phyloP scores from a whole-genome alignment of 345 rosid species.

The Isatis tinctoria region DNA sequence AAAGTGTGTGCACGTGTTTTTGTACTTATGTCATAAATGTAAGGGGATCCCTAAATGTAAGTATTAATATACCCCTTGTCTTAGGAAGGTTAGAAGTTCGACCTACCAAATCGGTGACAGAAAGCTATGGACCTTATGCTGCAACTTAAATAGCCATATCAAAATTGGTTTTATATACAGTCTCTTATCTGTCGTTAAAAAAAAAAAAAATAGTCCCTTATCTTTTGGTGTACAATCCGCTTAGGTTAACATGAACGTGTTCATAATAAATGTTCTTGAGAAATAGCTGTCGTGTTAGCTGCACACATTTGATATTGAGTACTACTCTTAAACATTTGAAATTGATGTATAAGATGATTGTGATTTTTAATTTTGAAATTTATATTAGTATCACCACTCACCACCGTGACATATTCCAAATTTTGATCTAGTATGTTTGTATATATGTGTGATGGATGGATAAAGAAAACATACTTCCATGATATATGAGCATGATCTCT shows the following conservation, averaged over 20 bases:
- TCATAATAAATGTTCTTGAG: not conserved
- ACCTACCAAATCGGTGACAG: not conserved
- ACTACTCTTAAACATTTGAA: no score
- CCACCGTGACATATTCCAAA: no score
- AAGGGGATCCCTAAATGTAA: no score
- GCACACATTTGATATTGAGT: not conserved
- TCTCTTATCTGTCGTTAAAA: no score
- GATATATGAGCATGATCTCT: no score
- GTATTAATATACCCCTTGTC: not conserved
- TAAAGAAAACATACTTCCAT: no score
- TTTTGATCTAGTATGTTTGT: no score
- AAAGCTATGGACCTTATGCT: not conserved
- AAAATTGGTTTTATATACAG: not conserved
- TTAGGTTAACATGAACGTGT: not conserved
- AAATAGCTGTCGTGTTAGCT: not conserved
- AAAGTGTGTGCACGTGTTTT: not conserved
- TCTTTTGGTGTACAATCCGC: not conserved
- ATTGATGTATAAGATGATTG: not conserved
- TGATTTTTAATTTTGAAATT: not conserved
- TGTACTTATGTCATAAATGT: not conserved
- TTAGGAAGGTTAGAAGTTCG: not conserved
- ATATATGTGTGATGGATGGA: no score
- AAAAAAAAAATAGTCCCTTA: no score
- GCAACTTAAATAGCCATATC: not conserved
- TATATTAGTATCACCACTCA: no score